Conservation (phyloP, 177 flowering plant genomes). For the Vitis hybrid region DNA sequence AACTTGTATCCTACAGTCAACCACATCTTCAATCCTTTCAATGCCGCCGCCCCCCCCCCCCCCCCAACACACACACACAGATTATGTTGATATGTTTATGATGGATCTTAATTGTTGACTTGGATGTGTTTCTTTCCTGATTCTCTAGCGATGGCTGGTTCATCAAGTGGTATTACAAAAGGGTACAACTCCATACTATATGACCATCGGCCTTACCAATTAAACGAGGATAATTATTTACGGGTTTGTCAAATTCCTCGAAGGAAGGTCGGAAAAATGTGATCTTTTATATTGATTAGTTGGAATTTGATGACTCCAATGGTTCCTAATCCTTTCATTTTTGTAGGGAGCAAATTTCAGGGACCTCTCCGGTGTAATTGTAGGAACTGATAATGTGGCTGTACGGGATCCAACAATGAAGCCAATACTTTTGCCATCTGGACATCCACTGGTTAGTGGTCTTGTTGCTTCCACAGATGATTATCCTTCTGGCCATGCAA, state of each 20-base stretch:
- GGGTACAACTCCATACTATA: conserved; percentile 35
- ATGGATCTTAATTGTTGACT: not conserved
- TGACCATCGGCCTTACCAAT: conserved; percentile 62
- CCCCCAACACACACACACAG: too few relatives aligned
- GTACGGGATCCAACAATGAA: conserved; percentile 48
- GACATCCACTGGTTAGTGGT: conserved; percentile 63
- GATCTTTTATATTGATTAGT: not conserved
- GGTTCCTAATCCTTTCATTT: not conserved
- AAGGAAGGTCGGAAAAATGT: conserved; percentile 51
- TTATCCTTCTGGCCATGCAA: not conserved
- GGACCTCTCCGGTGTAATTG: conserved; percentile 81
- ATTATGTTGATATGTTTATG: too few relatives aligned
- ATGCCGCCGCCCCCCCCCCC: too few relatives aligned
- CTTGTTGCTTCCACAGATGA: not conserved
- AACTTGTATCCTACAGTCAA: too few relatives aligned
- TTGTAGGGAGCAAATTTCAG: conserved; percentile 81
- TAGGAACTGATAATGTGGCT: conserved; percentile 64
- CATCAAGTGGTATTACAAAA: conserved; percentile 14
- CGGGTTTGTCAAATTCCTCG: conserved; percentile 72
- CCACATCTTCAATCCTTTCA: too few relatives aligned
- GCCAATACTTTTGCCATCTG: conserved; percentile 58
- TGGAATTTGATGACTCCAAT: conserved; percentile 2
- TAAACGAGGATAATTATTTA: conserved; percentile 57
- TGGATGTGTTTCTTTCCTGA: not conserved
- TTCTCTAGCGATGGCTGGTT: conserved; percentile 51